phyloP scores from a whole-genome alignment of 768 basidiomycete genomes.

The Psilocybe subaeruginosa region DNA sequence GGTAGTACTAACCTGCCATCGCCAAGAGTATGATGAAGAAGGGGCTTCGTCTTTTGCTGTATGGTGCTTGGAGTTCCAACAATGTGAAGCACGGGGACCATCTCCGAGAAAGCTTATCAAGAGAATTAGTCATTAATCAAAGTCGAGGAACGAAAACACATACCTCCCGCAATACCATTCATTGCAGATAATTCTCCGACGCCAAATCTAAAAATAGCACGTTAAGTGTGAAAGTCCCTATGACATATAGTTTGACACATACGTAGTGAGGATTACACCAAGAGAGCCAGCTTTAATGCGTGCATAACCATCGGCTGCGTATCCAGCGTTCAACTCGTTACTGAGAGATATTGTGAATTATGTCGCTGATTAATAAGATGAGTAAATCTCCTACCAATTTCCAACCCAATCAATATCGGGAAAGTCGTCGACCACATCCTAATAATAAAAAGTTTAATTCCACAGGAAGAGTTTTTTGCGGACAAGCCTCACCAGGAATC shows the following conservation, averaged over 20 bases:
- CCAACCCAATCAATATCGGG: constrained; percentile 84
- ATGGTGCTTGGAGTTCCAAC: constrained; percentile 80
- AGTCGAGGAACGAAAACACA: constrained; percentile 9
- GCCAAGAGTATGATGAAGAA: constrained; percentile 89
- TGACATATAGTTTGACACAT: constrained; percentile 13
- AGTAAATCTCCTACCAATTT: constrained; percentile 58
- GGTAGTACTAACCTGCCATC: constrained; percentile 60
- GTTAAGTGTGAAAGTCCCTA: not conserved
- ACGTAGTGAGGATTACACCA: constrained; percentile 82
- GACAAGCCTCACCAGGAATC: constrained; percentile 46
- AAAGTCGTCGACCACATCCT: constrained; percentile 86
- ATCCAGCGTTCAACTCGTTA: constrained; percentile 85
- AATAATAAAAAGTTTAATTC: not conserved
- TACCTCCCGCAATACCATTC: constrained; percentile 81
- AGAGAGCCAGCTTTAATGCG: constrained; percentile 77
- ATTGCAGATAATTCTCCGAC: constrained; percentile 93
- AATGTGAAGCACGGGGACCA: constrained; percentile 88
- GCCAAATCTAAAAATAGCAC: constrained; percentile 60
- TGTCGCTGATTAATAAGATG: constrained; percentile 28
- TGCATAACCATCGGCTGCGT: constrained; percentile 94
- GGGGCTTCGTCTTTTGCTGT: constrained; percentile 70
- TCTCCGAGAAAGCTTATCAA: constrained; percentile 73
- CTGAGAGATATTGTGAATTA: constrained; percentile 43
- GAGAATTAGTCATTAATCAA: not conserved
- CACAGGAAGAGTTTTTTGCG: not conserved